These are phyloP conservation scores for Beta vulgaris DNA, from an alignment of 148 eudicot species.

Conservation along the genomic window DNA sequence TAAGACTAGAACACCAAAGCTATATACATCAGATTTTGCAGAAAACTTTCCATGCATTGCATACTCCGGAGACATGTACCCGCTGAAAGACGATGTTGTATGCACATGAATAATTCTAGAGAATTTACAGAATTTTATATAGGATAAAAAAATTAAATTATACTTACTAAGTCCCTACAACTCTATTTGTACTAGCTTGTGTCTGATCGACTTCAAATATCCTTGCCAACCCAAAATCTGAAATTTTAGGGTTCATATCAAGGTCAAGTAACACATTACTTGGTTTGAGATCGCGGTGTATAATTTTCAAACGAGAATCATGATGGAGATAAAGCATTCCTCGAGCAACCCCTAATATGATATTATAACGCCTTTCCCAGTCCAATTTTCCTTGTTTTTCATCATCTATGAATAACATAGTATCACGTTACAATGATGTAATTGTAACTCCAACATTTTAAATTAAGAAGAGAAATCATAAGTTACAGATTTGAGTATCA, in stretches of 20 bases:
- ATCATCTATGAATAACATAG: conserved; percentile 9
- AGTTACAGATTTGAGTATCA: not conserved
- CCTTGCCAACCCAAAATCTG: conserved; percentile 25
- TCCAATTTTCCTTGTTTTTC: conserved; percentile 11
- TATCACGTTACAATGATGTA: no score
- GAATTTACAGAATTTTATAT: no score
- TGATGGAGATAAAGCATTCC: conserved; percentile 25
- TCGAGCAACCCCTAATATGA: conserved; percentile 18
- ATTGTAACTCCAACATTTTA: no score
- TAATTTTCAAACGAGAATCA: conserved; percentile 10
- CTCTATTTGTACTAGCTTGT: conserved; percentile 6
- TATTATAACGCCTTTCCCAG: conserved; percentile 20
- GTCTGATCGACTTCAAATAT: conserved; percentile 15
- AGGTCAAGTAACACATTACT: conserved; percentile 8
- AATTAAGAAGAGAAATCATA: no score
- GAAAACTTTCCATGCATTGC: conserved; percentile 25
- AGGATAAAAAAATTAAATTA: no score
- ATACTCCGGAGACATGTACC: conserved; percentile 20
- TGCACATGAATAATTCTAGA: no score
- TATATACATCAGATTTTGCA: conserved; percentile 20
- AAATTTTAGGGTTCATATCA: conserved; percentile 17
- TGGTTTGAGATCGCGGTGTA: no score
- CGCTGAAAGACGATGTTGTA: no score
- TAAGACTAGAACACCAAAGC: conserved; percentile 14
- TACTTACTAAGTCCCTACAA: conserved; percentile 27